phyloP scores from a whole-genome alignment of 2,329 filamentous ascomycete species.

The Paraphoma sp. region DNA sequence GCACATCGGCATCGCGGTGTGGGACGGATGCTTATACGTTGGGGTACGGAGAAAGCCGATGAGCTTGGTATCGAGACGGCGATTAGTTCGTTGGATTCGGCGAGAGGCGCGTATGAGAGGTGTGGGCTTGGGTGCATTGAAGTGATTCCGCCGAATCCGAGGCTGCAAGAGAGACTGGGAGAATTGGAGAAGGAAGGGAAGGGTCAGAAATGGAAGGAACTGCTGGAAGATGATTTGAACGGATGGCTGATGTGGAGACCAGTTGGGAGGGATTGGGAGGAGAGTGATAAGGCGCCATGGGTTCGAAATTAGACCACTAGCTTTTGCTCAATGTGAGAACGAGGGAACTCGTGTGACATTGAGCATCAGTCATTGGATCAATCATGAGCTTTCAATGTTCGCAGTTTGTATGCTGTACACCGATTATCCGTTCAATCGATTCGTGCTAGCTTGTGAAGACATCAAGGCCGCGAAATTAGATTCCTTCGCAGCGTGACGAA shows the following conservation, averaged over 20 bases:
- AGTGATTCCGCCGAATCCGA: constrained; percentile 20
- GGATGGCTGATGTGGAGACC: constrained; percentile 34
- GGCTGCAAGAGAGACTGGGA: constrained; percentile 6
- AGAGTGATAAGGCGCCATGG: constrained; percentile 29
- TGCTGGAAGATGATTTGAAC: constrained; percentile 25
- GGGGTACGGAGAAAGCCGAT: constrained; percentile 47
- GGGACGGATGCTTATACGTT: constrained; percentile 45
- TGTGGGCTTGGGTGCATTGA: constrained; percentile 27
- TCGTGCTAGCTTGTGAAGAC: too few species aligned
- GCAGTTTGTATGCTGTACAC: too few species aligned
- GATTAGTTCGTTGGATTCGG: constrained; percentile 21
- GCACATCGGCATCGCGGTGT: constrained; percentile 42
- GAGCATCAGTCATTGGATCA: too few species aligned
- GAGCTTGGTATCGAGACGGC: constrained; percentile 35
- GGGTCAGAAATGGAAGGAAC: constrained; percentile 27
- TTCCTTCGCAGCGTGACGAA: too few species aligned
- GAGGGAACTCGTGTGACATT: too few species aligned
- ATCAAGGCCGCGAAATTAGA: too few species aligned
- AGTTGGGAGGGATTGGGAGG: constrained; percentile 23
- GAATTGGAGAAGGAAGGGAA: constrained; percentile 6
- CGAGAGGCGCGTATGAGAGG: constrained; percentile 27
- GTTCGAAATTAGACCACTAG: neutral
- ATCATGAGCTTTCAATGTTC: too few species aligned
- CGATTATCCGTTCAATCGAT: too few species aligned
- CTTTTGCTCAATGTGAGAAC: neutral